Evolutionary conservation across 495 filamentous ascomycete species (phyloP).

Genomic region (Aspergillus homomorphus): DNA sequence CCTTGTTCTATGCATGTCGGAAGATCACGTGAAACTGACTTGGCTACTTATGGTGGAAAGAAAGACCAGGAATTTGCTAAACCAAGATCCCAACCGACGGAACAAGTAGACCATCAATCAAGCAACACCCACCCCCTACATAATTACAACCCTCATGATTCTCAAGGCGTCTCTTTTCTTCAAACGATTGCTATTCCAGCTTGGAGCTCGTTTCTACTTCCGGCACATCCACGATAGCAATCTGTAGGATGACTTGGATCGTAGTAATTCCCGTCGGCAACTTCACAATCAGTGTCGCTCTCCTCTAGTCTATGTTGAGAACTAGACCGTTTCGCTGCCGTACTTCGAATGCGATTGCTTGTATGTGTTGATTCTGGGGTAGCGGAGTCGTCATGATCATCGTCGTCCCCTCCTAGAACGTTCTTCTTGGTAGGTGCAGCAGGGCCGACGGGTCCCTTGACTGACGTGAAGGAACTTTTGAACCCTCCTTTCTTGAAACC

Average conservation of each 20-base stretch:
- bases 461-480: constrained; percentile 56
- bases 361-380: constrained; percentile 3
- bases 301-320: constrained; percentile 26
- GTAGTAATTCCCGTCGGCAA: constrained; percentile 46
- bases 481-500: constrained; percentile 65
- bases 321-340: constrained; percentile 29
- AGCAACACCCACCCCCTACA: not conserved
- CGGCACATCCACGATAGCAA: constrained; percentile 43
- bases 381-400: constrained; percentile 19
- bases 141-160: not conserved
- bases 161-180: not conserved
- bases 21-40: too few species aligned
- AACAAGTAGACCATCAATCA: not conserved
- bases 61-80: too few species aligned
- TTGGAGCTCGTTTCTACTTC: constrained; percentile 11
- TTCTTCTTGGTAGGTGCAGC: constrained; percentile 40
- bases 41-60: not conserved
- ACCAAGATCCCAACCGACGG: too few species aligned
- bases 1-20: too few species aligned
- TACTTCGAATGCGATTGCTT: constrained; percentile 35
- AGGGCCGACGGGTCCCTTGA: constrained; percentile 33
- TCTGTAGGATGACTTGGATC: constrained; percentile 51
- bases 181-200: constrained; percentile 4
- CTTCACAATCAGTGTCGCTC: constrained; percentile 47
- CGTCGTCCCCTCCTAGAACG: constrained; percentile 44